Evolutionary conservation across 2,329 filamentous ascomycete species (phyloP).

Genomic region (Colletotrichum horii): DNA sequence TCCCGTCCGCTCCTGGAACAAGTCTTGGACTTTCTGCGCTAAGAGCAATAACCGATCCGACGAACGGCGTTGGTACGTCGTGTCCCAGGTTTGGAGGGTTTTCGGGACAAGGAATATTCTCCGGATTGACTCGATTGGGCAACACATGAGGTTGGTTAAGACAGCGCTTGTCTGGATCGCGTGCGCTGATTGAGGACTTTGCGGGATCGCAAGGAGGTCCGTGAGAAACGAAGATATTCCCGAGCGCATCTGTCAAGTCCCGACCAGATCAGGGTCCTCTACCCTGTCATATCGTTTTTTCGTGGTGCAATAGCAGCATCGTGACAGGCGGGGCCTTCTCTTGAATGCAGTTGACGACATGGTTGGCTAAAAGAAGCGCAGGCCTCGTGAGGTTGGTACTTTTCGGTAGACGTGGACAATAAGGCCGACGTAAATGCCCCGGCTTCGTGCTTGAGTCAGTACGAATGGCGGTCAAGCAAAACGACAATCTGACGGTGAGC

Average conservation of each 20-base stretch:
- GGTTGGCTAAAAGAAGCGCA: neutral
- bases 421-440: neutral
- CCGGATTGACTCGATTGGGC: conserved; percentile 29
- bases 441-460: conserved; percentile 3
- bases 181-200: conserved; percentile 4
- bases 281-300: neutral
- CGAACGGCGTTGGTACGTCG: neutral
- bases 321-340: neutral
- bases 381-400: neutral
- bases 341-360: neutral
- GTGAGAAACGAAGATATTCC: conserved; percentile 35
- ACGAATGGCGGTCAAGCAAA: conserved; percentile 12
- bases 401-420: neutral
- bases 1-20: neutral
- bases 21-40: neutral
- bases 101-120: conserved; percentile 24
- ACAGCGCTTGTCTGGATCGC: conserved; percentile 15
- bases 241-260: conserved; percentile 26
- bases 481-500: neutral
- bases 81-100: neutral
- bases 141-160: conserved; percentile 33
- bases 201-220: conserved; percentile 33
- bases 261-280: conserved; percentile 1
- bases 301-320: neutral
- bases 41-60: neutral